These are phyloP conservation scores for Rhizopogon parksii DNA, from an alignment of 1,284 basidiomycete species.

Conservation along the genomic window DNA sequence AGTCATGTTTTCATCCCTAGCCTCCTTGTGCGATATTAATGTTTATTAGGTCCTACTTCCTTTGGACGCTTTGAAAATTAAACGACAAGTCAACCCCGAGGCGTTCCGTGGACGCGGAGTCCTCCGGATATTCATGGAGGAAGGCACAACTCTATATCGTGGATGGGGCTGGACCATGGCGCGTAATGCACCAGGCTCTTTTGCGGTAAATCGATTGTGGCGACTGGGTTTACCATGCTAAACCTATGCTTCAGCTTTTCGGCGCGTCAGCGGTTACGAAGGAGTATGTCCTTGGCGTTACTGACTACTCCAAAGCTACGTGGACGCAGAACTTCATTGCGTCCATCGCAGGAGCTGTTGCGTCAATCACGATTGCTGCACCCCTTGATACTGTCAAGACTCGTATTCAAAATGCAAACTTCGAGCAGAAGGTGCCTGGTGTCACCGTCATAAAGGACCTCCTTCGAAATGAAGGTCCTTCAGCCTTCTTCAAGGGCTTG, in stretches of 20 bases:
- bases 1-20: conserved; percentile 22
- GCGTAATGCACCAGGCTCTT: conserved; percentile 92
- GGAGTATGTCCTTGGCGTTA: conserved; percentile 85
- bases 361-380: conserved; percentile 93
- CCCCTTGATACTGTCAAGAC: conserved; percentile 97
- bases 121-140: conserved; percentile 85
- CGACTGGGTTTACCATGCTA: neutral
- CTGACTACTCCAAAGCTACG: conserved; percentile 88
- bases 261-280: conserved; percentile 94
- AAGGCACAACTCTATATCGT: conserved; percentile 87
- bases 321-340: conserved; percentile 96
- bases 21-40: neutral
- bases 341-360: conserved; percentile 89
- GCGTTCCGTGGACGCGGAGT: conserved; percentile 92
- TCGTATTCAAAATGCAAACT: conserved; percentile 97
- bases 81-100: conserved; percentile 95
- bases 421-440: conserved; percentile 89
- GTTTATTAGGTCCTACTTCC: conserved; percentile 73
- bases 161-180: conserved; percentile 99
- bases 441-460: conserved; percentile 83
- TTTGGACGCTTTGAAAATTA: conserved; percentile 96
- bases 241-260: conserved; percentile 60
- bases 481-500: conserved; percentile 95
- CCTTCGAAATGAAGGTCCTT: conserved; percentile 77
- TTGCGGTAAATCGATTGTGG: conserved; percentile 60